These are phyloP conservation scores for Gentiana macrophylla DNA, from an alignment of 257 asterid species.

Conservation along the genomic window DNA sequence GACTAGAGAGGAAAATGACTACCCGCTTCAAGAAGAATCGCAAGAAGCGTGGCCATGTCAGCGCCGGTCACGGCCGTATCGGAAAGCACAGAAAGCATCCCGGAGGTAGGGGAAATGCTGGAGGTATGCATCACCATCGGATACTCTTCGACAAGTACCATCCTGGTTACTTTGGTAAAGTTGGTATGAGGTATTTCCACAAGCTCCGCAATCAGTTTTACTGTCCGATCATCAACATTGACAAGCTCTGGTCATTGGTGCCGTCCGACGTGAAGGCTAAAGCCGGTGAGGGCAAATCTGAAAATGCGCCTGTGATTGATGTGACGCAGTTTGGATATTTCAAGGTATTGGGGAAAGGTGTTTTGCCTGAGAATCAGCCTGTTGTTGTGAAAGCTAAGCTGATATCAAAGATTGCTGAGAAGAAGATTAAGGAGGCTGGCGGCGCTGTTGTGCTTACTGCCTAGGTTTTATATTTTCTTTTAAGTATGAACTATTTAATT, in stretches of 20 bases:
- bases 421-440: conserved; percentile 11
- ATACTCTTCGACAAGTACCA: conserved; percentile 75
- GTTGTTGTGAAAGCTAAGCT: conserved; percentile 9
- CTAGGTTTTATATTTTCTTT: conserved; percentile 14
- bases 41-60: conserved; percentile 78
- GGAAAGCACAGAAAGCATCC: conserved; percentile 77
- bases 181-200: conserved; percentile 40
- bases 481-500: neutral
- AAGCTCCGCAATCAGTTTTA: conserved; percentile 7
- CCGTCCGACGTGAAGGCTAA: conserved; percentile 1
- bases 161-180: conserved; percentile 64
- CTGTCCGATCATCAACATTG: conserved; percentile 5
- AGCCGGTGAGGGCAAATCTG: conserved; percentile 6
- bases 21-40: conserved; percentile 64
- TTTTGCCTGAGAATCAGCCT: conserved; percentile 7
- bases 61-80: conserved; percentile 74
- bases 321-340: conserved; percentile 34
- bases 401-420: conserved; percentile 7
- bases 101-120: conserved; percentile 70
- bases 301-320: conserved; percentile 14
- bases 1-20: conserved; percentile 26
- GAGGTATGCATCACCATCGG: conserved; percentile 78
- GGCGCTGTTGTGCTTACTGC: conserved; percentile 29
- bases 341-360: conserved; percentile 27
- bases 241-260: conserved; percentile 12